A percentile compares a stretch with the other conserved stretches of the same genome.
Evolutionary conservation across 164 flowering plant species (phyloP).

Genomic region (Stephania yunnanensis): DNA sequence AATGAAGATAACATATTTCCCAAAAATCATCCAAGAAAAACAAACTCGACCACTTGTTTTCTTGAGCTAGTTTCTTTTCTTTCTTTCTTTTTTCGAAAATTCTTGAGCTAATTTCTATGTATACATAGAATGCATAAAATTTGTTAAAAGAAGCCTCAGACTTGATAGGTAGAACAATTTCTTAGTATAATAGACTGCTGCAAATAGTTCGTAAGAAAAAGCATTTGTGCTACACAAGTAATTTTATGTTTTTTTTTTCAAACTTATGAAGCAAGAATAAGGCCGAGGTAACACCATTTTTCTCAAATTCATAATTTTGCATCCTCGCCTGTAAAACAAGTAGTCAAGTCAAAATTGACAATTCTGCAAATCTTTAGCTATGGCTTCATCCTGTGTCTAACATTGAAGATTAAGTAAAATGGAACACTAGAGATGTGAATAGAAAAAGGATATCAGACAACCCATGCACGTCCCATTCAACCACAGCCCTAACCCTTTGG

Average conservation of each 20-base stretch:
- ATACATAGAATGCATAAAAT: neutral
- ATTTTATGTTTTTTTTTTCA: neutral
- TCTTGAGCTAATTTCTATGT: neutral
- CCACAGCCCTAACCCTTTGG: too few relatives aligned
- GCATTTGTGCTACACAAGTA: neutral
- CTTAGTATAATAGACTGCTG: neutral
- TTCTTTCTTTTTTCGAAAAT: too few relatives aligned
- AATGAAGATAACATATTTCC: neutral
- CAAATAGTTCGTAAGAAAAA: neutral
- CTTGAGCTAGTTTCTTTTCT: neutral
- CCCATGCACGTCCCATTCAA: too few relatives aligned
- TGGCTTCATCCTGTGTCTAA: too few relatives aligned
- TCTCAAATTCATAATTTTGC: neutral
- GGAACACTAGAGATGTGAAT: too few relatives aligned
- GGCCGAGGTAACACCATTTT: neutral
- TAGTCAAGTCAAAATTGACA: too few relatives aligned
- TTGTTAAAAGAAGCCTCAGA: neutral
- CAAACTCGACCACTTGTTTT: neutral
- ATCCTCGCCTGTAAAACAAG: neutral
- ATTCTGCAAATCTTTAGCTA: too few relatives aligned
- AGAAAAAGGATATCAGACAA: too few relatives aligned
- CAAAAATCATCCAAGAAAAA: neutral
- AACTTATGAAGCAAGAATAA: neutral
- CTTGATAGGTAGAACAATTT: neutral
- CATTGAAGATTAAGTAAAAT: too few relatives aligned